Conservation (phyloP, 768 basidiomycete genomes). For the Lactifluus rugatus region DNA sequence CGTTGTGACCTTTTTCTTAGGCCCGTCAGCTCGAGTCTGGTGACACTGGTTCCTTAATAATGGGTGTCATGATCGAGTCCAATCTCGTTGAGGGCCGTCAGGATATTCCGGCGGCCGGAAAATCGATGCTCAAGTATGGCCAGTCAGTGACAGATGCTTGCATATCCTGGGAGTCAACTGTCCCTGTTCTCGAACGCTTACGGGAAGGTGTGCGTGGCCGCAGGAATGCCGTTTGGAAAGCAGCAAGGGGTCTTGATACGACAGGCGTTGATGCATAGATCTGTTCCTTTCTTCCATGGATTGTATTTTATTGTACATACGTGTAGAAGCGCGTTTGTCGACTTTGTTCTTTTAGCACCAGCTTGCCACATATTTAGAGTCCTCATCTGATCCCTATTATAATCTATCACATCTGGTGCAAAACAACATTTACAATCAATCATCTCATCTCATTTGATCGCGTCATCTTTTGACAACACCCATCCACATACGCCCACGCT, state of each 20-base stretch:
- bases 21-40: conserved; percentile 61
- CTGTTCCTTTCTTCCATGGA: not conserved
- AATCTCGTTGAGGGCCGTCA: conserved; percentile 84
- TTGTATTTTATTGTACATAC: not conserved
- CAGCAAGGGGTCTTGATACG: conserved; percentile 22
- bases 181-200: conserved; percentile 71
- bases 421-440: not conserved
- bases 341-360: not conserved
- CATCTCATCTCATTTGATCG: conserved; percentile 15
- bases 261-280: conserved; percentile 3
- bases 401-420: too few species aligned
- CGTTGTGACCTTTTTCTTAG: conserved; percentile 31
- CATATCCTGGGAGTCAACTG: conserved; percentile 82
- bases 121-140: conserved; percentile 66
- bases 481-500: not conserved
- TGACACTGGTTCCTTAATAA: conserved; percentile 64
- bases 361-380: not conserved
- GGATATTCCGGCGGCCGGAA: conserved; percentile 67
- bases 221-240: conserved; percentile 37
- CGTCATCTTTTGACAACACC: not conserved
- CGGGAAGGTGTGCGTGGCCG: conserved; percentile 83
- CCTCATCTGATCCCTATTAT: not conserved
- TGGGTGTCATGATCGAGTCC: conserved; percentile 95
- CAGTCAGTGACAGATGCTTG: conserved; percentile 86
- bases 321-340: not conserved